phyloP scores from a whole-genome alignment of 208 protist genomes.

The Leishmania amazonensis region DNA sequence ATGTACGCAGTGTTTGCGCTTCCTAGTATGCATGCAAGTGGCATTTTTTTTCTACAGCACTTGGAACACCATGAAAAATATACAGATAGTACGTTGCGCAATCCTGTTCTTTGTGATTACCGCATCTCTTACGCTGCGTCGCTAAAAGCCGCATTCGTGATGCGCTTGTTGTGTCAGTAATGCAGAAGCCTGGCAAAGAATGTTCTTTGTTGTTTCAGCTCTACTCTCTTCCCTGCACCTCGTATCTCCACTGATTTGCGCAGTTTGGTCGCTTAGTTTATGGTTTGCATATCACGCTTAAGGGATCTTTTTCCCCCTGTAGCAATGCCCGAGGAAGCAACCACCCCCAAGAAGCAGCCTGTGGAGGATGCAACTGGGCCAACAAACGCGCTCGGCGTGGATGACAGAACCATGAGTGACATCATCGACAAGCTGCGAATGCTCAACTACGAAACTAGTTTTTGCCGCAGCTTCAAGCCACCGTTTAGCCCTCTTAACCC shows the following conservation, averaged over 20 bases:
- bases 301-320: no score
- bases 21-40: not conserved
- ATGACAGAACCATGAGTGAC: conserved; percentile 83
- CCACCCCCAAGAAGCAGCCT: conserved; percentile 4
- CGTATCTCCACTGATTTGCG: not conserved
- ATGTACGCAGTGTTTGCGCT: not conserved
- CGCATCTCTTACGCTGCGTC: not conserved
- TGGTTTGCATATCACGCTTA: not conserved
- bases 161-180: not conserved
- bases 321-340: conserved; percentile 26
- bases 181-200: not conserved
- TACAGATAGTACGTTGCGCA: not conserved
- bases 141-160: not conserved
- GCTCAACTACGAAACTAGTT: conserved; percentile 81
- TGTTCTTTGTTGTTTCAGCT: not conserved
- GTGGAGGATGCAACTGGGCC: conserved; percentile 4
- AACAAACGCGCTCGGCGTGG: conserved; percentile 27
- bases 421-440: conserved; percentile 88
- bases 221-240: not conserved
- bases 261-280: not conserved
- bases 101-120: not conserved
- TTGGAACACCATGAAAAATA: not conserved
- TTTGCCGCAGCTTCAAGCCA: conserved; percentile 72
- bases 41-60: not conserved
- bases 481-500: conserved; percentile 83